These are phyloP conservation scores for Wickerhamomyces kurtzmanii DNA, from an alignment of 805 yeast genomes.

Conservation along the genomic window DNA sequence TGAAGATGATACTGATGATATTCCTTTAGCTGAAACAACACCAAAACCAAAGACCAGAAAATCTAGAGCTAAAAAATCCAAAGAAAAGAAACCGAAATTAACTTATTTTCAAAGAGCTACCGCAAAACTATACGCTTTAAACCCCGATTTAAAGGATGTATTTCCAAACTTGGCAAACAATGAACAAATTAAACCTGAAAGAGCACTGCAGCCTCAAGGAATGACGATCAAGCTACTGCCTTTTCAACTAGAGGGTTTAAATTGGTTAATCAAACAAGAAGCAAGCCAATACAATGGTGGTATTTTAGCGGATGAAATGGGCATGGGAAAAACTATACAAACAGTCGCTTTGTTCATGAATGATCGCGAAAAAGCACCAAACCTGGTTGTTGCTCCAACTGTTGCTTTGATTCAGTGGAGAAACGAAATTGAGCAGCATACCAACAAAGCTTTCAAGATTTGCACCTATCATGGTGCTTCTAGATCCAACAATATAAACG, in stretches of 20 bases:
- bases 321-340: slow-evolving; percentile 98
- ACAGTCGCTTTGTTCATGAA: slow-evolving; percentile 80
- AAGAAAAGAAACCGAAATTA: slow-evolving; percentile 36
- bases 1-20: slow-evolving; percentile 15
- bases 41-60: slow-evolving; percentile 7
- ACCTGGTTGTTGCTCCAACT: slow-evolving; percentile 91
- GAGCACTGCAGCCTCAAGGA: slow-evolving; percentile 69
- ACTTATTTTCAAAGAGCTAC: slow-evolving; percentile 68
- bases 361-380: slow-evolving; percentile 60
- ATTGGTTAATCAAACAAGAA: slow-evolving; percentile 85
- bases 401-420: slow-evolving; percentile 99
- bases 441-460: slow-evolving; percentile 59
- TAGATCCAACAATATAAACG: slow-evolving; percentile 47
- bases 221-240: slow-evolving; percentile 72
- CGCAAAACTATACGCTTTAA: slow-evolving; percentile 54
- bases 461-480: slow-evolving; percentile 82
- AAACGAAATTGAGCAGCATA: slow-evolving; percentile 80
- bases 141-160: slow-evolving; percentile 68
- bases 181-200: slow-evolving; percentile 35
- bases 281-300: slow-evolving; percentile 77
- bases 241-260: slow-evolving; percentile 87
- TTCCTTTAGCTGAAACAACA: slow-evolving; percentile 16
- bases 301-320: slow-evolving; percentile 97
- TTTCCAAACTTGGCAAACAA: slow-evolving; percentile 53
- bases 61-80: slow-evolving; percentile 9